A percentile compares a stretch with the other conserved stretches of the same genome.
Conservation (phyloP, 345 rosid genomes). For the Kernera saxatilis region DNA sequence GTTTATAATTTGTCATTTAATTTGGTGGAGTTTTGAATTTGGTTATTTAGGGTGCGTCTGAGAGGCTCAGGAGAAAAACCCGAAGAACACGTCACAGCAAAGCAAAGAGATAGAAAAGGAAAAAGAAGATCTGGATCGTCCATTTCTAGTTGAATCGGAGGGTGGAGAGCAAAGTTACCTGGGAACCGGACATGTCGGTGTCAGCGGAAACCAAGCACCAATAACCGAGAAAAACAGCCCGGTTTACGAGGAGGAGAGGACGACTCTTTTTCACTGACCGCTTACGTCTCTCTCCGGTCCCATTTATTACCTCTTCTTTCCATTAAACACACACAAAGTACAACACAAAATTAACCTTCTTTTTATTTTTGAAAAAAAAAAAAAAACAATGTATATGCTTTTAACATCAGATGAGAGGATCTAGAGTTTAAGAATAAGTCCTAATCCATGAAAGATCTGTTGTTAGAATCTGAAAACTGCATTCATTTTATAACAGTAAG, state of each 20-base stretch:
- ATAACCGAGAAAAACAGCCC: constrained; percentile 45
- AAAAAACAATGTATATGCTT: not conserved
- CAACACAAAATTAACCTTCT: not conserved
- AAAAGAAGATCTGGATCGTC: constrained; percentile 34
- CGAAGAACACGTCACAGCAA: constrained; percentile 39
- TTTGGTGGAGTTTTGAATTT: not conserved
- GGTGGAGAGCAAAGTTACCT: constrained; percentile 17
- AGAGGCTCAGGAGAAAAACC: constrained; percentile 30
- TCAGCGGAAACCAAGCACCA: constrained; percentile 54
- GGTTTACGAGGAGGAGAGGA: constrained; percentile 36
- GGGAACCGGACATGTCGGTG: constrained; percentile 50
- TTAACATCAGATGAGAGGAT: not conserved
- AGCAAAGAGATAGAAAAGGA: constrained; percentile 40
- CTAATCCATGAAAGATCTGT: constrained; percentile 20
- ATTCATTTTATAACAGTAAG: not conserved
- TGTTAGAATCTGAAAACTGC: not conserved
- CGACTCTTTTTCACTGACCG: constrained; percentile 31
- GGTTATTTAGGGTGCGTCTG: constrained; percentile 28
- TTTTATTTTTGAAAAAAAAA: not conserved
- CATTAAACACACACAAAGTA: constrained; percentile 25
- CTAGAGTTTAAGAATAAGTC: constrained; percentile 7
- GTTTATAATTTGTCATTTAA: not conserved
- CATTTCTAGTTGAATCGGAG: constrained; percentile 16
- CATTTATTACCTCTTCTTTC: constrained; percentile 13
- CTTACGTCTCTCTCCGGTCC: constrained; percentile 32